Evolutionary conservation across 2,329 filamentous ascomycete species (phyloP).

Genomic region (Tolypocladium paradoxum): DNA sequence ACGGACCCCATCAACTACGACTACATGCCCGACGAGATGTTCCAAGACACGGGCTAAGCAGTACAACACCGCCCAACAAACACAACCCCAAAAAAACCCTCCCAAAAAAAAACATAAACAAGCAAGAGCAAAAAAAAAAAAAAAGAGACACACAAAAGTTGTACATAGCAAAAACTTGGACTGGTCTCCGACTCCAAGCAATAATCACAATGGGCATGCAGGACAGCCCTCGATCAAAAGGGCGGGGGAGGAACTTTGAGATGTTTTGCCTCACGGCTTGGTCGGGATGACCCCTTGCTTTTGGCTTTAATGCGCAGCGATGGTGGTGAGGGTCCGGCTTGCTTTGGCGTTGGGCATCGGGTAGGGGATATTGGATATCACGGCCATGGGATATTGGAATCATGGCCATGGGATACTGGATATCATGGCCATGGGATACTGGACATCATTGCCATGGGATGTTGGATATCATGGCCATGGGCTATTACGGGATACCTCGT

Average conservation of each 20-base stretch:
- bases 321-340: not conserved
- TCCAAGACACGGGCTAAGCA: slow-evolving; percentile 8
- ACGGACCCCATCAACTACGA: slow-evolving; percentile 19
- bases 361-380: not conserved
- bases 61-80: too few relatives aligned
- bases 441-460: too few relatives aligned
- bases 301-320: not conserved
- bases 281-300: not conserved
- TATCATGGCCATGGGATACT: too few relatives aligned
- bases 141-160: too few relatives aligned
- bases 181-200: not conserved
- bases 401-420: not conserved
- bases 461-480: not conserved
- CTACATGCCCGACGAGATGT: slow-evolving; percentile 25
- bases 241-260: not conserved
- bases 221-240: not conserved
- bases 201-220: not conserved
- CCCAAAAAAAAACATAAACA: not conserved
- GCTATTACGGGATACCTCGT: not conserved
- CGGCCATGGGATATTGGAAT: not conserved
- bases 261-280: not conserved
- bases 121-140: not conserved
- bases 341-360: not conserved
- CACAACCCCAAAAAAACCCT: too few relatives aligned
- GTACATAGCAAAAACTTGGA: not conserved